phyloP scores from a whole-genome alignment of 1,284 basidiomycete species.

The Rhizoctonia solani region DNA sequence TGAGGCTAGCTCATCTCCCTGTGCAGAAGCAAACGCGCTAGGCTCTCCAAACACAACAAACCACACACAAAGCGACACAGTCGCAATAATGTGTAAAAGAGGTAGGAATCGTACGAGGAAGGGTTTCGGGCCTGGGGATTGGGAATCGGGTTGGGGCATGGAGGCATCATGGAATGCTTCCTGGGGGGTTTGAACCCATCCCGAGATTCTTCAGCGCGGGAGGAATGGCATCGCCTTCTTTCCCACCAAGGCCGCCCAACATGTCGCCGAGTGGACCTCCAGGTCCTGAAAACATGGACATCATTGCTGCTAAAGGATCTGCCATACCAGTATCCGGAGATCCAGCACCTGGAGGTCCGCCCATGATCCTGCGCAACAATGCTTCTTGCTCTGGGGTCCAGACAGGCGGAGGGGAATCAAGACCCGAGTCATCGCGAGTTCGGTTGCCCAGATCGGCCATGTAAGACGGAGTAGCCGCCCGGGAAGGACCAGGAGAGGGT shows the following conservation, averaged over 20 bases:
- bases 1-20: not conserved
- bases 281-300: slow-evolving; percentile 28
- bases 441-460: slow-evolving; percentile 37
- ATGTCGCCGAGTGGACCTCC: slow-evolving; percentile 28
- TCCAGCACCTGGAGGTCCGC: slow-evolving; percentile 13
- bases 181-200: not conserved
- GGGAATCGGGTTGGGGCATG: slow-evolving; percentile 38
- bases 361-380: slow-evolving; percentile 26
- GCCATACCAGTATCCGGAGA: not conserved
- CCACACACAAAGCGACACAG: slow-evolving; percentile 59
- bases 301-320: slow-evolving; percentile 25
- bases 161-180: not conserved
- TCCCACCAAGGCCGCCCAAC: not conserved
- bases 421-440: slow-evolving; percentile 39
- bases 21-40: slow-evolving; percentile 45
- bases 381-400: slow-evolving; percentile 29
- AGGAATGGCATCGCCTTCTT: not conserved
- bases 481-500: slow-evolving; percentile 47
- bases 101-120: slow-evolving; percentile 63
- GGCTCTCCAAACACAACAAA: slow-evolving; percentile 71
- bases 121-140: slow-evolving; percentile 49
- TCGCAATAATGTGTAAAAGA: slow-evolving; percentile 57
- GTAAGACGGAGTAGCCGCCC: slow-evolving; percentile 41
- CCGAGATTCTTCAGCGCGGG: slow-evolving; percentile 28
- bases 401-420: slow-evolving; percentile 23